A percentile compares a stretch with the other conserved stretches of the same genome.
phyloP scores from a whole-genome alignment of 2,329 filamentous ascomycete species.

The Plenodomus tracheiphilus region DNA sequence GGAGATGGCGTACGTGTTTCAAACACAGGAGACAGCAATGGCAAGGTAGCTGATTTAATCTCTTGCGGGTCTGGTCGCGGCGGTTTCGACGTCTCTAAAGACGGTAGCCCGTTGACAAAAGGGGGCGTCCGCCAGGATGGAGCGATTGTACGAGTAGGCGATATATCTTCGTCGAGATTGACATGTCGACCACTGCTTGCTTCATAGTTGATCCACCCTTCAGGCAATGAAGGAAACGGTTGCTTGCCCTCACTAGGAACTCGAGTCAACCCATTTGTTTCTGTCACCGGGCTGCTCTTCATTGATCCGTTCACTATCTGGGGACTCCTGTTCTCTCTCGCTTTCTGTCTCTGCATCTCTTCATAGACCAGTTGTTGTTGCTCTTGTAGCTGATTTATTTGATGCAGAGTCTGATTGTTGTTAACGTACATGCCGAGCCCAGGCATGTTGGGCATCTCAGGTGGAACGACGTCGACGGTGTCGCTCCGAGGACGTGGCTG shows the following conservation, averaged over 20 bases:
- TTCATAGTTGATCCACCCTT: slow-evolving; percentile 34
- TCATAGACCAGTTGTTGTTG: slow-evolving; percentile 38
- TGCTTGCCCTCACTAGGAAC: slow-evolving; percentile 31
- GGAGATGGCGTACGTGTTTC: slow-evolving; percentile 74
- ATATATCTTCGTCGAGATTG: slow-evolving; percentile 30
- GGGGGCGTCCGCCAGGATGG: slow-evolving; percentile 36
- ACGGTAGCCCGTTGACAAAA: slow-evolving; percentile 35
- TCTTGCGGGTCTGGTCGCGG: slow-evolving; percentile 43
- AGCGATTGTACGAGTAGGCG: slow-evolving; percentile 33
- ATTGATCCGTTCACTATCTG: slow-evolving; percentile 33
- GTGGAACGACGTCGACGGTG: slow-evolving; percentile 25
- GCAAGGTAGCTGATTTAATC: slow-evolving; percentile 45
- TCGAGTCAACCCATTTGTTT: slow-evolving; percentile 24
- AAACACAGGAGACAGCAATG: slow-evolving; percentile 70
- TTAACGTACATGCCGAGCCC: slow-evolving; percentile 31
- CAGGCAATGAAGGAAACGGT: slow-evolving; percentile 29
- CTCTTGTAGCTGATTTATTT: slow-evolving; percentile 30
- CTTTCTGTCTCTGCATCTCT: slow-evolving; percentile 38
- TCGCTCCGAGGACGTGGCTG: slow-evolving; percentile 30
- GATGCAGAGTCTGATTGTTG: slow-evolving; percentile 23
- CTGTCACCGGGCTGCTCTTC: slow-evolving; percentile 17
- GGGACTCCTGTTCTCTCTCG: slow-evolving; percentile 22
- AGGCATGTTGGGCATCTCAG: slow-evolving; percentile 19
- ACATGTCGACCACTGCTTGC: slow-evolving; percentile 24
- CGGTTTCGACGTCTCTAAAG: slow-evolving; percentile 50